A percentile compares a stretch with the other conserved stretches of the same genome.
phyloP scores from a whole-genome alignment of 1,139 yeast genomes.

The Geotrichum bryndzae region DNA sequence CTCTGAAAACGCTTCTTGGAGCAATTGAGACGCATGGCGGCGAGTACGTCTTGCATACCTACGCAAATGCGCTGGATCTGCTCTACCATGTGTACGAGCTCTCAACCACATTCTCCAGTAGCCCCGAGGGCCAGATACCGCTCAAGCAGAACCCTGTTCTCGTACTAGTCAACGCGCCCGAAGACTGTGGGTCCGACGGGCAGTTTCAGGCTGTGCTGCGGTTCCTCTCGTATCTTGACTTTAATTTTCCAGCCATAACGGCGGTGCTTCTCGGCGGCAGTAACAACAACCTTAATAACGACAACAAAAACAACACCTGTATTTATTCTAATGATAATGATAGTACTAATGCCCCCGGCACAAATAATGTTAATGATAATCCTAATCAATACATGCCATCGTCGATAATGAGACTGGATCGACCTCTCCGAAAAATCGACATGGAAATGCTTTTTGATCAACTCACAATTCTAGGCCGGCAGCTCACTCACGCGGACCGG shows the following conservation, averaged over 20 bases:
- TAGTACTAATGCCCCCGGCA: neutral
- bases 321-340: neutral
- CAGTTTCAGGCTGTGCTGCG: neutral
- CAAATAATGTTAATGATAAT: neutral
- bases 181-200: neutral
- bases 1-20: neutral
- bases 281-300: neutral
- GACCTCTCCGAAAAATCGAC: neutral
- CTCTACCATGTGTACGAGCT: neutral
- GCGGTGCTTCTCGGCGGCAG: neutral
- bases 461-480: slow-evolving; percentile 1
- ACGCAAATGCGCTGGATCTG: slow-evolving; percentile 1
- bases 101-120: neutral
- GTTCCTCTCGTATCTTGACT: slow-evolving; percentile 3
- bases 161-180: neutral
- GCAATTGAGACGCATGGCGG: neutral
- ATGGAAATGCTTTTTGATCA: slow-evolving; percentile 4
- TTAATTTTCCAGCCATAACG: slow-evolving; percentile 3
- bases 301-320: neutral
- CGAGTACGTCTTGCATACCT: neutral
- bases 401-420: neutral
- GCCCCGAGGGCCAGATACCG: neutral
- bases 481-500: slow-evolving; percentile 3
- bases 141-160: slow-evolving; percentile 2
- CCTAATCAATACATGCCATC: neutral